Evolutionary conservation across 2,329 filamentous ascomycete genomes (phyloP).

Genomic region (Pestalotiopsis sp.): DNA sequence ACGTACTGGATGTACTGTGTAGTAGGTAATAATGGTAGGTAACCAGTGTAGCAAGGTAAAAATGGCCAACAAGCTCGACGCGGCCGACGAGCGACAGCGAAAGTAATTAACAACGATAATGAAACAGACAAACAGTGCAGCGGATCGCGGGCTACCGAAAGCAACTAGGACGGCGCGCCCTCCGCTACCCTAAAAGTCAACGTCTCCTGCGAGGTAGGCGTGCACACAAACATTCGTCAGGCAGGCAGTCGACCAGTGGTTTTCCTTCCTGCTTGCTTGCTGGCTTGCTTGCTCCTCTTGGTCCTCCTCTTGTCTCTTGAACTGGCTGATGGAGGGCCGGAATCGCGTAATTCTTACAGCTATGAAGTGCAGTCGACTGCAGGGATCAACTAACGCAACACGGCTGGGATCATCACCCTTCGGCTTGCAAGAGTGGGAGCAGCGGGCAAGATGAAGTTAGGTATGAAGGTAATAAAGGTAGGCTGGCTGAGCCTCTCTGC

Average conservation of each 20-base stretch:
- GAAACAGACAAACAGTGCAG: not conserved
- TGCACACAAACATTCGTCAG: not conserved
- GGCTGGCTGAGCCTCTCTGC: not conserved
- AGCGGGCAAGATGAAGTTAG: not conserved
- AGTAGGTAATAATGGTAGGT: not conserved
- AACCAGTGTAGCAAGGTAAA: not conserved
- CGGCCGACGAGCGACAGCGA: not conserved
- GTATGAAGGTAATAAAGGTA: not conserved
- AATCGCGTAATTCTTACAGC: slow-evolving; percentile 4
- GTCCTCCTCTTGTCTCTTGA: not conserved
- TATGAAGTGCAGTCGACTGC: slow-evolving; percentile 11
- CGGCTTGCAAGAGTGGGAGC: not conserved
- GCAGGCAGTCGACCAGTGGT: not conserved
- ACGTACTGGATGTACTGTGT: not conserved
- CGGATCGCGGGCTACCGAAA: not conserved
- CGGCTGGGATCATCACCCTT: slow-evolving; percentile 10
- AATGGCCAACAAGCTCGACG: not conserved
- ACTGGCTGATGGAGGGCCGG: slow-evolving; percentile 5
- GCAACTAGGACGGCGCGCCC: not conserved
- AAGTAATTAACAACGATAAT: not conserved
- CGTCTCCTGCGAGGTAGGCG: not conserved
- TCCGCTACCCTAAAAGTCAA: not conserved
- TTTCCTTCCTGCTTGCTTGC: not conserved
- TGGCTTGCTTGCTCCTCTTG: not conserved
- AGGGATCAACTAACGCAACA: slow-evolving; percentile 10